phyloP scores from a whole-genome alignment of 805 yeast genomes.

The Kodamaea neixiangensis region DNA sequence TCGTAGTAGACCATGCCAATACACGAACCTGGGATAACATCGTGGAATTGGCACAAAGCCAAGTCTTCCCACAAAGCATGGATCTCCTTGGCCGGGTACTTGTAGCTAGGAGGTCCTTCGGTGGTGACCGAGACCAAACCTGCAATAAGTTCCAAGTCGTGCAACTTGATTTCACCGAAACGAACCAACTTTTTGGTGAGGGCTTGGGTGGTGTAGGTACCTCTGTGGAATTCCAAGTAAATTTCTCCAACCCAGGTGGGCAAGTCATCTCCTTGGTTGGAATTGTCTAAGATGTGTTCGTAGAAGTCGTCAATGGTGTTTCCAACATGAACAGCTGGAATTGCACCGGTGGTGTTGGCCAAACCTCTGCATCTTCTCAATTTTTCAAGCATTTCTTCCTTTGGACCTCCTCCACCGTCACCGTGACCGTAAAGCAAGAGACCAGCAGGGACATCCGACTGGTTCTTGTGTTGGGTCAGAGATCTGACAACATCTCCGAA shows the following conservation, averaged over 20 bases:
- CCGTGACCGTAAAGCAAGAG: constrained; percentile 88
- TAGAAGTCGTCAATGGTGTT: constrained; percentile 79
- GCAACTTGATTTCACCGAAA: constrained; percentile 69
- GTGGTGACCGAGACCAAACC: constrained; percentile 64
- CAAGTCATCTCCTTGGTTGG: constrained; percentile 64
- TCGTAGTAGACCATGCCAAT: constrained; percentile 86
- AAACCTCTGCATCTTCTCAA: constrained; percentile 89
- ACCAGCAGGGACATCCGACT: constrained; percentile 78
- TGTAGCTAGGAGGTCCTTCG: constrained; percentile 42
- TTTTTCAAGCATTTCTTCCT: constrained; percentile 89
- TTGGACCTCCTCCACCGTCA: constrained; percentile 99
- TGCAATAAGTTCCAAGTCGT: constrained; percentile 84
- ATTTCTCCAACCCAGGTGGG: constrained; percentile 94
- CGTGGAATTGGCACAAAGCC: constrained; percentile 92
- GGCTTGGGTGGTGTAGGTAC: constrained; percentile 95
- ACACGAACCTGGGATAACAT: constrained; percentile 96
- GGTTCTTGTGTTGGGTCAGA: constrained; percentile 76
- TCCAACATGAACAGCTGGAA: constrained; percentile 83
- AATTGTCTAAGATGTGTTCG: constrained; percentile 58
- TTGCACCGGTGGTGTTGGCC: constrained; percentile 72
- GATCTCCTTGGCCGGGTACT: constrained; percentile 71
- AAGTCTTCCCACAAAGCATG: constrained; percentile 84
- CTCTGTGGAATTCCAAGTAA: constrained; percentile 93
- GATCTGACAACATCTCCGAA: constrained; percentile 91
- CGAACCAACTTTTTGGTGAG: constrained; percentile 81